Percentiles rank a stretch among this genome's conserved stretches.
phyloP scores from a whole-genome alignment of 768 basidiomycete genomes.

The Amanita muscaria region DNA sequence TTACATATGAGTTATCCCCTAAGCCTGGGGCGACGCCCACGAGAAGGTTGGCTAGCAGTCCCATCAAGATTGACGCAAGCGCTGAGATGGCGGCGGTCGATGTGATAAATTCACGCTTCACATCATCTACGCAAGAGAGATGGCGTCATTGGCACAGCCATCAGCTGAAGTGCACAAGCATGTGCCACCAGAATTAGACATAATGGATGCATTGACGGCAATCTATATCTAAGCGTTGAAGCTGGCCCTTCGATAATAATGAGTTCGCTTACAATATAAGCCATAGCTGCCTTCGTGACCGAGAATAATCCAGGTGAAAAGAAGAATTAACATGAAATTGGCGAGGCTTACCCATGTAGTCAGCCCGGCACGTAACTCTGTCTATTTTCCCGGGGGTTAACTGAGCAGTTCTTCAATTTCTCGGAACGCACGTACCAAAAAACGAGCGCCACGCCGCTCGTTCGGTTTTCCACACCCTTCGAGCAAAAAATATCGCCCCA shows the following conservation, averaged over 20 bases:
- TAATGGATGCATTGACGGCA: conserved; percentile 77
- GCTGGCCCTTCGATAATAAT: not conserved
- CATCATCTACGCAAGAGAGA: conserved; percentile 45
- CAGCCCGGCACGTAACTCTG: conserved; percentile 69
- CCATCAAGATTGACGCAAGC: conserved; percentile 75
- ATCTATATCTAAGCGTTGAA: conserved; percentile 42
- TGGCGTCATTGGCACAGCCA: conserved; percentile 50
- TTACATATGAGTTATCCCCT: conserved; percentile 70
- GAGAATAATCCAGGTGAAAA: no score
- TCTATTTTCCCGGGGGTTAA: conserved; percentile 36
- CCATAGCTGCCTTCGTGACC: conserved; percentile 69
- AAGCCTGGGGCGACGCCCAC: conserved; percentile 82
- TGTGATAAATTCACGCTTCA: conserved; percentile 73
- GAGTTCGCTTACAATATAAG: conserved; percentile 55
- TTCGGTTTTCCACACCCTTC: conserved; percentile 62
- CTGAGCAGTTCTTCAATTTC: not conserved
- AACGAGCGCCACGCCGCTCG: conserved; percentile 56
- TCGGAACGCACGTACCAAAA: conserved; percentile 31
- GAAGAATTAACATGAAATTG: no score
- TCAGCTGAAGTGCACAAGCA: conserved; percentile 64
- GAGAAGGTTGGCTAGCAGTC: conserved; percentile 77
- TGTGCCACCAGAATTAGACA: conserved; percentile 71
- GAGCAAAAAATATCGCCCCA: conserved; percentile 64
- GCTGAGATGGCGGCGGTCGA: conserved; percentile 73
- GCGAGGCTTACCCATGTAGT: conserved; percentile 82